Conservation (phyloP, 208 protist genomes). For the Wallacemonas collosoma region DNA sequence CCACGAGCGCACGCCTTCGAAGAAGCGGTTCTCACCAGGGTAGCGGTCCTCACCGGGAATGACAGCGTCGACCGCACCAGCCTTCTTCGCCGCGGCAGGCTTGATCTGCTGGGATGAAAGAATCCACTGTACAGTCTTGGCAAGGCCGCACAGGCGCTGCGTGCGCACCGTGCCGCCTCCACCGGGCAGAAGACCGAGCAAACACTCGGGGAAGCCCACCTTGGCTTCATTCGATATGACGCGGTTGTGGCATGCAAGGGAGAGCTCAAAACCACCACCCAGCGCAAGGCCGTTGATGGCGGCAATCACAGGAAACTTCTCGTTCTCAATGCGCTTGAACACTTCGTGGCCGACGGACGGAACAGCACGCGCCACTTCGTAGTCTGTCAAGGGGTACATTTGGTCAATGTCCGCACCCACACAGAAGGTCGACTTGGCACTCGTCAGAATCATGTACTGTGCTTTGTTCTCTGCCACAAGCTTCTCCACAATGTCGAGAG, state of each 20-base stretch:
- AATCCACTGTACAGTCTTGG: conserved; percentile 88
- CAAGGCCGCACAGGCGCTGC: conserved; percentile 90
- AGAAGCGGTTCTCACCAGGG: conserved; percentile 72
- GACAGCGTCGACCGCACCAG: conserved; percentile 69
- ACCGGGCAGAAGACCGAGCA: conserved; percentile 95
- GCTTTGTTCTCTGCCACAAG: conserved; percentile 54
- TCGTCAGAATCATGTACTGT: conserved; percentile 67
- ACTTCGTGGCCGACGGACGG: conserved; percentile 48
- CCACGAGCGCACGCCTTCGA: conserved; percentile 63
- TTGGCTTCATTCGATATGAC: conserved; percentile 57
- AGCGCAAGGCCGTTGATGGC: conserved; percentile 94
- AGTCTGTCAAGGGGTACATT: conserved; percentile 78
- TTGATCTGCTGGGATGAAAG: conserved; percentile 78
- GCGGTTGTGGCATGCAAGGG: conserved; percentile 93
- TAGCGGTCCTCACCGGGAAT: conserved; percentile 59
- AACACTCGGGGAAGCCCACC: conserved; percentile 89
- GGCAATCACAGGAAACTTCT: conserved; percentile 84
- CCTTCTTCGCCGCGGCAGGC: conserved; percentile 71
- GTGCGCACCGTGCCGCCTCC: conserved; percentile 95
- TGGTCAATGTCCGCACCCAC: conserved; percentile 82
- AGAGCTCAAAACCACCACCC: conserved; percentile 95
- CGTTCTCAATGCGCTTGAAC: conserved; percentile 68
- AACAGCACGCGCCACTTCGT: conserved; percentile 34
- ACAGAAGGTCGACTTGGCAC: conserved; percentile 81
- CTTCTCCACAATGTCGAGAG: conserved; percentile 66